Evolutionary conservation across 352 stramenopile species (phyloP).

Genomic region (Aphanomyces invadans): DNA sequence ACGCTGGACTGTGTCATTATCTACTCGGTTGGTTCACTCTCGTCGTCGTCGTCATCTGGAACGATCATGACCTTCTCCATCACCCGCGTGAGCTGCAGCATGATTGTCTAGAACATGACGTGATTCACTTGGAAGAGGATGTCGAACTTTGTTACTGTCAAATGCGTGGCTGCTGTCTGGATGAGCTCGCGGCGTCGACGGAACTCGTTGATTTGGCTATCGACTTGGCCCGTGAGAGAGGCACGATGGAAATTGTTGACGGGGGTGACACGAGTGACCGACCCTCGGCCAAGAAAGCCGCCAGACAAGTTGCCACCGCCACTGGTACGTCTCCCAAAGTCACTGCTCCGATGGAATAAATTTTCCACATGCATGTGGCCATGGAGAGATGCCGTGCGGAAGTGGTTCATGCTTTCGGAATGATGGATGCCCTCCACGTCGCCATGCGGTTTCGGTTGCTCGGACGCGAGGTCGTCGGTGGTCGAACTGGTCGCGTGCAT

Average conservation of each 20-base stretch:
- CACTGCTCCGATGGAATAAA: too few species aligned
- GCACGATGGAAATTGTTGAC: neutral
- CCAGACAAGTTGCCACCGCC: too few species aligned
- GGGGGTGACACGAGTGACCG: neutral
- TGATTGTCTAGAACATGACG: neutral
- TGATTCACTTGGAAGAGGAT: neutral
- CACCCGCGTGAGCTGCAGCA: conserved; percentile 1
- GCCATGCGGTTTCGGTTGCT: too few species aligned
- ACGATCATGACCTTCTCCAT: neutral
- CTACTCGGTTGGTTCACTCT: neutral
- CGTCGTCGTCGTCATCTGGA: neutral
- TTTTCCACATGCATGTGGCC: too few species aligned
- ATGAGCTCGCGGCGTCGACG: neutral
- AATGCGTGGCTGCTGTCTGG: neutral
- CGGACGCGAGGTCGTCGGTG: too few species aligned
- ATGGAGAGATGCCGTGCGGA: too few species aligned
- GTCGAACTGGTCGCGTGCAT: neutral
- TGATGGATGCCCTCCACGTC: too few species aligned
- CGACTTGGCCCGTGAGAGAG: neutral
- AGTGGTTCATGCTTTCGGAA: too few species aligned
- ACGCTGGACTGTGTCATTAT: too few species aligned
- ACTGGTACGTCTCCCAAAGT: too few species aligned
- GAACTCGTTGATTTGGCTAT: neutral
- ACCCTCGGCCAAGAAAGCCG: neutral
- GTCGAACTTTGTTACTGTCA: neutral